Evolutionary conservation across 257 asterid genomes (phyloP).

Genomic region (Gentiana dahurica): DNA sequence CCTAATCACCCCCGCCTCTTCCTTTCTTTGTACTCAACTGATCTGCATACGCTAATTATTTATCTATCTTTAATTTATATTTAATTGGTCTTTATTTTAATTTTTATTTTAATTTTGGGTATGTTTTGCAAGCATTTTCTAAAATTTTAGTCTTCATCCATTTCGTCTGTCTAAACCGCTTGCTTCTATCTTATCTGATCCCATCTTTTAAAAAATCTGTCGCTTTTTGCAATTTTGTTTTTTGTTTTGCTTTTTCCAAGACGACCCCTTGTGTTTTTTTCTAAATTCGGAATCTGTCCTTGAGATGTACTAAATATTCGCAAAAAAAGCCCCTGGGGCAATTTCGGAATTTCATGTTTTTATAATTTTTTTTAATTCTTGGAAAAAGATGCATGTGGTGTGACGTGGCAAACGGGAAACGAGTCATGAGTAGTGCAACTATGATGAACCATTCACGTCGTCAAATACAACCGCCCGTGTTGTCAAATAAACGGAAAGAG

Average conservation of each 20-base stretch:
- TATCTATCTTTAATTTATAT: background rate
- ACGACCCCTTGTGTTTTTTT: constrained; percentile 3
- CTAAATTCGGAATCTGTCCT: background rate
- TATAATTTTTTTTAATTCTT: background rate
- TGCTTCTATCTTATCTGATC: constrained; percentile 13
- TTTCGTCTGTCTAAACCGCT: background rate
- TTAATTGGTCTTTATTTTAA: too few relatives aligned
- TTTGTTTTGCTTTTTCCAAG: constrained; percentile 1
- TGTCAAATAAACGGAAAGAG: constrained; percentile 18
- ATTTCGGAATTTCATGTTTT: background rate
- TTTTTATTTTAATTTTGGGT: background rate
- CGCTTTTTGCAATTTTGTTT: background rate
- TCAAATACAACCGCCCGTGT: constrained; percentile 16
- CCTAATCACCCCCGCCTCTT: background rate
- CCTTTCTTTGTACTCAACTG: constrained; percentile 4
- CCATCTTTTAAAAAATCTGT: constrained; percentile 5
- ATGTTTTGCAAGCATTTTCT: background rate
- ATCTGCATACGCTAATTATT: background rate
- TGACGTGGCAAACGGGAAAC: constrained; percentile 21
- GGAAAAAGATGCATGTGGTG: constrained; percentile 14
- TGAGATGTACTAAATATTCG: background rate
- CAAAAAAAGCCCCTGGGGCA: constrained; percentile 7
- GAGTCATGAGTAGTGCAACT: constrained; percentile 20
- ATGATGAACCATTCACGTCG: constrained; percentile 27
- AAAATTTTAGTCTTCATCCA: background rate